A percentile compares a stretch with the other conserved stretches of the same genome.
Conservation (phyloP, 1,284 basidiomycete genomes). For the Cutaneotrichosporon sp. region DNA sequence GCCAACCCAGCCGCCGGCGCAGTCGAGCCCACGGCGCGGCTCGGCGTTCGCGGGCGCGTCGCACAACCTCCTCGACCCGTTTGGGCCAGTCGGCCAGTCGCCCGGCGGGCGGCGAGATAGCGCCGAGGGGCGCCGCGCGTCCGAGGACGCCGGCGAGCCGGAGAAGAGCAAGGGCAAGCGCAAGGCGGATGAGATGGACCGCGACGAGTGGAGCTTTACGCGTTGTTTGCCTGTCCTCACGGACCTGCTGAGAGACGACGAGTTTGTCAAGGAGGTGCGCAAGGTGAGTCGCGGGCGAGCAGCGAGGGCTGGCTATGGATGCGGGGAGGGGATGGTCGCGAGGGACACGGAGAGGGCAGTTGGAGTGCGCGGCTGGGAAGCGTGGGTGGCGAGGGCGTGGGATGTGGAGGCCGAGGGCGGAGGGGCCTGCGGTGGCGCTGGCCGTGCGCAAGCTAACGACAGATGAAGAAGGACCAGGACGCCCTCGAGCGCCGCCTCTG, state of each 20-base stretch:
- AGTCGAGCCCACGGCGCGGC: constrained; percentile 6
- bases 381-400: neutral
- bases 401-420: neutral
- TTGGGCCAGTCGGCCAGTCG: constrained; percentile 36
- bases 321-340: too few species aligned
- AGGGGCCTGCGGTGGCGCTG: neutral
- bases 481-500: constrained; percentile 43
- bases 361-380: neutral
- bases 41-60: constrained; percentile 22
- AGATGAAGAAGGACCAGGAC: constrained; percentile 52
- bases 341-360: neutral
- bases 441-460: constrained; percentile 11
- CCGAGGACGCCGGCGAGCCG: neutral
- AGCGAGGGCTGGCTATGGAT: neutral
- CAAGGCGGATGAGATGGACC: constrained; percentile 15
- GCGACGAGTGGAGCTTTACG: constrained; percentile 27
- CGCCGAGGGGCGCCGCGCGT: neutral
- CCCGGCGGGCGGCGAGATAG: constrained; percentile 3
- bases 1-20: neutral
- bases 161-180: constrained; percentile 16
- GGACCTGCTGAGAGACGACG: constrained; percentile 38
- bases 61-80: constrained; percentile 38
- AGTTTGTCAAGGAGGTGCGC: constrained; percentile 39
- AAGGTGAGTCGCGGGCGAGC: constrained; percentile 32
- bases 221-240: constrained; percentile 42